Evolutionary conservation across 176 grass and related monocot species (phyloP).

Genomic region (Rhynchospora pubera): DNA sequence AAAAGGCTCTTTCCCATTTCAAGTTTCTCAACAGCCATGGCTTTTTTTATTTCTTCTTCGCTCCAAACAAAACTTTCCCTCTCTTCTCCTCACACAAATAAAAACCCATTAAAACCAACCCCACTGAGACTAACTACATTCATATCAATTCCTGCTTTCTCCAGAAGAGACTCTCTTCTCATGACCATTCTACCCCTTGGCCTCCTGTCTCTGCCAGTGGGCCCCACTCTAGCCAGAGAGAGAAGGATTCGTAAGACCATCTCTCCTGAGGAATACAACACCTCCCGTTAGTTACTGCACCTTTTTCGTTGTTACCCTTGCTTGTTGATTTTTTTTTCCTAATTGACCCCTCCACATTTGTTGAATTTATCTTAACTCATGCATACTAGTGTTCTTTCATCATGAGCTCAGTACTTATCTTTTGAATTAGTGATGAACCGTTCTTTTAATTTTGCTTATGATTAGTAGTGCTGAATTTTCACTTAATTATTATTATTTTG

Average conservation of each 20-base stretch:
- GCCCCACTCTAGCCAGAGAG: slow-evolving; percentile 17
- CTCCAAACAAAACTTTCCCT: not conserved
- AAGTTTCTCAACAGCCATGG: not conserved
- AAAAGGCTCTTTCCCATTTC: not conserved
- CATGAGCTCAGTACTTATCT: too few species aligned
- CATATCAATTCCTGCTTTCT: slow-evolving; percentile 3
- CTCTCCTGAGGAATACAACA: slow-evolving; percentile 30
- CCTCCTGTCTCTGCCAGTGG: slow-evolving; percentile 6
- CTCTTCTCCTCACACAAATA: not conserved
- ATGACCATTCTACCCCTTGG: slow-evolving; percentile 9
- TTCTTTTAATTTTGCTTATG: not conserved
- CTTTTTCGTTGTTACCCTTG: not conserved
- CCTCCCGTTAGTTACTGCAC: slow-evolving; percentile 26
- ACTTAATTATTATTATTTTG: not conserved
- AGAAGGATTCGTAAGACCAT: slow-evolving; percentile 43
- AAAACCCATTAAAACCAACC: not conserved
- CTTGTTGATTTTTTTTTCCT: slow-evolving; percentile 9
- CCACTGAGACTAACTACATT: not conserved
- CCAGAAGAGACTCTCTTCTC: slow-evolving; percentile 18
- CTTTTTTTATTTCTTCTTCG: slow-evolving; percentile 8
- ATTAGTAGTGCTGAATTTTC: not conserved
- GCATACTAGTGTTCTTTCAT: not conserved
- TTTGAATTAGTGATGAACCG: too few species aligned
- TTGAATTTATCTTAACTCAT: not conserved
- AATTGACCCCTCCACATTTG: not conserved